Base-by-base conservation (phyloP, 441 rosid genomes). In the Macaranga tanarius region DNA sequence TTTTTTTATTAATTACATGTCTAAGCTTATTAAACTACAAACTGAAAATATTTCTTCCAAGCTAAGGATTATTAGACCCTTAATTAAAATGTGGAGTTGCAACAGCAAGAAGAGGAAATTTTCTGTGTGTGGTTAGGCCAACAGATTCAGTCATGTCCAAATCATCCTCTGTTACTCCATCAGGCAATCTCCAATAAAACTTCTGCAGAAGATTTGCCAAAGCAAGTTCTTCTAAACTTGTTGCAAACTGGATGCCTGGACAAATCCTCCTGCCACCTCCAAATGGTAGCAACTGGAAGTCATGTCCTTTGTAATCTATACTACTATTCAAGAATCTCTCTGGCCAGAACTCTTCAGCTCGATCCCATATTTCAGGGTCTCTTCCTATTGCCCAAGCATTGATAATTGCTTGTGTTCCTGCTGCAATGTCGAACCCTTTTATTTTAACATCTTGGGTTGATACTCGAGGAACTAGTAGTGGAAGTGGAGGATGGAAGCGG, bases 351-450 rank as follows among this genome's bases (percentile, higher is more conserved):
- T 79, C 82, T 23, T 80, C 79, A 48, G 89, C 76, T 5, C 82
- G 73, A 34, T 79, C 72, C 87, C 87, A 79, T 15, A 57, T 19
- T 26, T 23, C 23, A 0, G 88, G 82, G 52, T 86, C 85, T 26
- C 87, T 79, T 10, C 86, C 83, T 1, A 84, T 83, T 15, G 84
- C 86, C 85, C 83, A 83, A 31, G 69, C 75, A 67, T 86, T 85
- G 54, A 84, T 76, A 52, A 81, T 75, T 10, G 80, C 75, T 62
- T 74, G 15, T 17, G 87, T 85, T 10, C 78, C 76, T 0, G 86
- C 84, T 12, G 22, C 62, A 47, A 86, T 68, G 23, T 77, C 77
- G 56, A 73, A 81, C 12, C 86, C 86, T 7, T 77, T 62, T 45
- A 82, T 72, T 34, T 68, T 77, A 55, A 79, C 72, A 45, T 79